phyloP scores from a whole-genome alignment of 257 asterid species.

The Nicotiana knightiana region DNA sequence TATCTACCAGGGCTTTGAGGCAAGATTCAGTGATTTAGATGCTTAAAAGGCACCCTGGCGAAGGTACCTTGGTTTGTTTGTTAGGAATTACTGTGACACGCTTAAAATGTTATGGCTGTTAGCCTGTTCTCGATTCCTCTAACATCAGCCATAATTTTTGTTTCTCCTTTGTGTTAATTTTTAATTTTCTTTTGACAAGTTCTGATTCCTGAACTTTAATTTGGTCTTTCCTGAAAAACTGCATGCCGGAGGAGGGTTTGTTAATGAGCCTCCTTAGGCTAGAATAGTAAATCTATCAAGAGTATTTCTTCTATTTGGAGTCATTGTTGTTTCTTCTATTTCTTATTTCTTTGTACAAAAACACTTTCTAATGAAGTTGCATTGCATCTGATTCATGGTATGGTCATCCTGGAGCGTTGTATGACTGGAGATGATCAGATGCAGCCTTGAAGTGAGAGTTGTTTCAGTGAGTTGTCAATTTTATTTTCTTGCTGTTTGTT shows the following conservation, averaged over 20 bases:
- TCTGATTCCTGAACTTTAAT: neutral
- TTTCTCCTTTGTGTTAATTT: neutral
- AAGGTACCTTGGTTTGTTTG: constrained; percentile 95
- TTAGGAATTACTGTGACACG: constrained; percentile 61
- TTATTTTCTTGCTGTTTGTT: constrained; percentile 9
- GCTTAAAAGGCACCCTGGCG: constrained; percentile 85
- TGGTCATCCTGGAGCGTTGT: constrained; percentile 68
- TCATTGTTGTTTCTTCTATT: constrained; percentile 17
- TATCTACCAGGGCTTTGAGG: constrained; percentile 74
- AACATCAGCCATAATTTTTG: neutral
- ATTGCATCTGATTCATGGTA: constrained; percentile 60
- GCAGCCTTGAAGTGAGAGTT: constrained; percentile 43
- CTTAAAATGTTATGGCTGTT: constrained; percentile 16
- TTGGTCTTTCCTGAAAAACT: constrained; percentile 1
- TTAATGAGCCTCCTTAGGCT: neutral
- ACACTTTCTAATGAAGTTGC: constrained; percentile 27
- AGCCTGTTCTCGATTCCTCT: neutral
- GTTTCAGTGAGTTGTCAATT: constrained; percentile 42
- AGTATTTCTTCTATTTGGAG: constrained; percentile 1
- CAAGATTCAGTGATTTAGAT: constrained; percentile 87
- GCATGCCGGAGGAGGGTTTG: constrained; percentile 1
- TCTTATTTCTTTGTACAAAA: constrained; percentile 8
- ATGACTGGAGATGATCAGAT: constrained; percentile 52
- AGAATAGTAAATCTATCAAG: constrained; percentile 5
- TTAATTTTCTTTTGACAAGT: neutral